Evolutionary conservation across 108 stramenopile genomes (phyloP).

Genomic region (Cylindrotheca closterium): DNA sequence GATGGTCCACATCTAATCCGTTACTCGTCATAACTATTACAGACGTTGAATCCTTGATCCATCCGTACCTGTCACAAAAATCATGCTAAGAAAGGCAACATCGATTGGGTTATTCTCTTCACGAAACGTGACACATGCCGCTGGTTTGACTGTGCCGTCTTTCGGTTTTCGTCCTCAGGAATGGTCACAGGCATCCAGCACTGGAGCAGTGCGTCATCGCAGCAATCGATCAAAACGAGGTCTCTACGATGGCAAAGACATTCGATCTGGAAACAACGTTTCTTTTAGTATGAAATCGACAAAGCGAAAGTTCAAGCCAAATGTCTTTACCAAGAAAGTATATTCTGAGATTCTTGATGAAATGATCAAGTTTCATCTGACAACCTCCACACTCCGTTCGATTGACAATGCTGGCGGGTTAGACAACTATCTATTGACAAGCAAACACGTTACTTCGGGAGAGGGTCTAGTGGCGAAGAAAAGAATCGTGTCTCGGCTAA

Average conservation of each 20-base stretch:
- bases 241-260: constrained; percentile 80
- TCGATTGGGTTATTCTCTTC: too few species aligned
- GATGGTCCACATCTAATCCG: too few species aligned
- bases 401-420: constrained; percentile 86
- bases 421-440: constrained; percentile 79
- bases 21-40: too few species aligned
- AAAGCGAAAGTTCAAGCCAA: constrained; percentile 81
- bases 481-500: constrained; percentile 28
- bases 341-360: constrained; percentile 84
- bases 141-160: too few species aligned
- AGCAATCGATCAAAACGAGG: constrained; percentile 78
- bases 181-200: too few species aligned
- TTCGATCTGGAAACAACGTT: constrained; percentile 76
- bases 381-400: constrained; percentile 64
- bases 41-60: too few species aligned
- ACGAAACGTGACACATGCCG: too few species aligned
- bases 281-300: constrained; percentile 75
- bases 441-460: constrained; percentile 49
- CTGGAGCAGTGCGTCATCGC: constrained; percentile 44
- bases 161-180: too few species aligned
- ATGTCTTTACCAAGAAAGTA: constrained; percentile 64
- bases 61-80: too few species aligned
- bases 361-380: constrained; percentile 82
- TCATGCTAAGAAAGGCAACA: too few species aligned
- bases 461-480: constrained; percentile 44